Evolutionary conservation across 2,329 filamentous ascomycete genomes (phyloP).

Genomic region (Lecanicillium sp.): DNA sequence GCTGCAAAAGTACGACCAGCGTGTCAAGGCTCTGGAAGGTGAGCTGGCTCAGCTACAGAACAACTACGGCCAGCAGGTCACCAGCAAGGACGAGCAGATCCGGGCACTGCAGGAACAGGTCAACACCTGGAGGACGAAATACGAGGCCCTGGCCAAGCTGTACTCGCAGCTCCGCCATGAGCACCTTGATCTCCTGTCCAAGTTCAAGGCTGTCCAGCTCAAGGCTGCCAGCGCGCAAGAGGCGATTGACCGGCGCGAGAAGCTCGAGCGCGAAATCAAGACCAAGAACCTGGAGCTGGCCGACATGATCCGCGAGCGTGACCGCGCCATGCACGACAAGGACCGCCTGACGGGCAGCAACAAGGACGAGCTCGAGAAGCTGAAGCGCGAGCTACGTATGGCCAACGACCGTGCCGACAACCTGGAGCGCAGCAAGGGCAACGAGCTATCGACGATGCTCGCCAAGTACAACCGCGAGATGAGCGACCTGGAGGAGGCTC

Average conservation of each 20-base stretch:
- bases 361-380: conserved; percentile 89
- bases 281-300: conserved; percentile 98
- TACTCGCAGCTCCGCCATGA: conserved; percentile 95
- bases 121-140: conserved; percentile 96
- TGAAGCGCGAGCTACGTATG: conserved; percentile 88
- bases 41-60: conserved; percentile 77
- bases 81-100: conserved; percentile 92
- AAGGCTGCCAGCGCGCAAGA: conserved; percentile 97
- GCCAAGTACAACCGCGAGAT: conserved; percentile 97
- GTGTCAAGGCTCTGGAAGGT: conserved; percentile 86
- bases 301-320: conserved; percentile 96
- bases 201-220: conserved; percentile 91
- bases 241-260: conserved; percentile 89
- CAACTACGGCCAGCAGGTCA: conserved; percentile 78
- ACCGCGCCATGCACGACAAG: conserved; percentile 87
- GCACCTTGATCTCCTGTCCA: conserved; percentile 89
- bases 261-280: conserved; percentile 95
- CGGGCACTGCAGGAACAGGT: conserved; percentile 90
- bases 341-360: conserved; percentile 80
- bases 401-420: conserved; percentile 89
- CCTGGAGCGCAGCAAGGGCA: conserved; percentile 86
- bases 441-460: conserved; percentile 89
- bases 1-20: conserved; percentile 92
- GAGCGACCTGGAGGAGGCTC: conserved; percentile 88
- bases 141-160: conserved; percentile 91